Evolutionary conservation across 202 grass and related monocot genomes (phyloP).

Genomic region (Zoysia matrella): DNA sequence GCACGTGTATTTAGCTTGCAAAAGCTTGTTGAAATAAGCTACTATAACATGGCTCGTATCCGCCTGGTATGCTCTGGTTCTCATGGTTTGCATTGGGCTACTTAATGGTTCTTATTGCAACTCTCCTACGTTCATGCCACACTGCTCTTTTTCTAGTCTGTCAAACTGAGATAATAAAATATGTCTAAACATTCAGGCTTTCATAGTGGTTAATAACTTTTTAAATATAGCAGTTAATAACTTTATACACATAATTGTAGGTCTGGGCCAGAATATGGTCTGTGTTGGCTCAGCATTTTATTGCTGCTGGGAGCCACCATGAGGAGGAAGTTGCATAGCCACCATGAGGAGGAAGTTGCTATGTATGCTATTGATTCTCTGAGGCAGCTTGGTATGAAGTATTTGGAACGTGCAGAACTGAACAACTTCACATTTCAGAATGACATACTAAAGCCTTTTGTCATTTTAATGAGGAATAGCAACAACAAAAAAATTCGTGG

Average conservation of each 20-base stretch:
- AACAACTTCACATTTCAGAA: constrained; percentile 99
- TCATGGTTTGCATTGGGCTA: constrained; percentile 33
- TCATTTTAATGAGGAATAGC: constrained; percentile 98
- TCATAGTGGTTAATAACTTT: constrained; percentile 14
- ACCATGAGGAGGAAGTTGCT: constrained; percentile 76
- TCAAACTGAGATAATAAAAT: constrained; percentile 19
- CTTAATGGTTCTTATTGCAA: not conserved
- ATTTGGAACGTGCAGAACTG: constrained; percentile 94
- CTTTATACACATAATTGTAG: constrained; percentile 56
- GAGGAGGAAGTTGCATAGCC: constrained; percentile 91
- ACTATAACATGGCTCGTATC: constrained; percentile 99
- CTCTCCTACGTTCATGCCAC: constrained; percentile 6
- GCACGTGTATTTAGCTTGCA: constrained; percentile 97
- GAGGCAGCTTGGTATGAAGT: constrained; percentile 99
- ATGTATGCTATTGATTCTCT: constrained; percentile 98
- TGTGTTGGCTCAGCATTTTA: constrained; percentile 94
- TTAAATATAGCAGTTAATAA: not conserved
- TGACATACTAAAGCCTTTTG: constrained; percentile 99
- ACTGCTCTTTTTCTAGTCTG: not conserved
- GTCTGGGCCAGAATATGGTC: constrained; percentile 99
- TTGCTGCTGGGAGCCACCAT: constrained; percentile 86
- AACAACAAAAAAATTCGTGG: constrained; percentile 86
- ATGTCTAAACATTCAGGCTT: constrained; percentile 9
- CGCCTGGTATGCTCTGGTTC: constrained; percentile 71
- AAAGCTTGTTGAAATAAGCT: constrained; percentile 99